Percentiles rank a stretch among this genome's conserved stretches.
Evolutionary conservation across 2,329 filamentous ascomycete species (phyloP).

Genomic region (Tolypocladium tundrense): DNA sequence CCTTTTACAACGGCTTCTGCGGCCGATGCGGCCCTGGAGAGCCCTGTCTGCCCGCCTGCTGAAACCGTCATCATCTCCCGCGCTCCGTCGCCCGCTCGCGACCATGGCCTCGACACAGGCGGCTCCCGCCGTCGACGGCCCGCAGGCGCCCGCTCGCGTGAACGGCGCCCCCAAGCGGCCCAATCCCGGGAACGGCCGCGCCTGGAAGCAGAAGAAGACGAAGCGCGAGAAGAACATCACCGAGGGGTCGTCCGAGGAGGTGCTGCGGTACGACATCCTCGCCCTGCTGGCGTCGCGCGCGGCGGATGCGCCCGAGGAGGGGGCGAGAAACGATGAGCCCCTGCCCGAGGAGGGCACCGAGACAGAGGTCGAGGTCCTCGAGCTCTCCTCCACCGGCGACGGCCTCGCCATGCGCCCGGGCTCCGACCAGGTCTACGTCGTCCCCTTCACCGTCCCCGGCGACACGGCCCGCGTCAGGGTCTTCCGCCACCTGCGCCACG

Average conservation of each 20-base stretch:
- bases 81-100: not conserved
- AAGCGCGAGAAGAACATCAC: constrained; percentile 51
- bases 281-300: constrained; percentile 37
- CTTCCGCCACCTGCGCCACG: constrained; percentile 55
- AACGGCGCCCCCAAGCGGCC: not conserved
- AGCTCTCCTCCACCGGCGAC: constrained; percentile 86
- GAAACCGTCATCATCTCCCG: not conserved
- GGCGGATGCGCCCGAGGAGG: constrained; percentile 16
- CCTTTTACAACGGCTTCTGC: not conserved
- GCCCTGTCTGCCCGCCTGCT: not conserved
- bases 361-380: constrained; percentile 69
- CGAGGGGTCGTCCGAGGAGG: constrained; percentile 55
- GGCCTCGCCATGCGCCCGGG: constrained; percentile 66
- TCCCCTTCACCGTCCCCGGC: constrained; percentile 81
- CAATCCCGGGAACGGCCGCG: constrained; percentile 5
- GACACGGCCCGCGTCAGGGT: constrained; percentile 73
- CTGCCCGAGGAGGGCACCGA: constrained; percentile 62
- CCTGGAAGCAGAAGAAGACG: constrained; percentile 36
- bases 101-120: not conserved
- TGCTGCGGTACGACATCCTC: constrained; percentile 54
- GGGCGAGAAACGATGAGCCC: constrained; percentile 15
- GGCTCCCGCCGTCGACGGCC: not conserved
- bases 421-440: constrained; percentile 62
- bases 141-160: not conserved
- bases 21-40: not conserved